These are phyloP conservation scores for Phytophthora chlamydospora DNA, from an alignment of 352 stramenopile species.

Conservation along the genomic window DNA sequence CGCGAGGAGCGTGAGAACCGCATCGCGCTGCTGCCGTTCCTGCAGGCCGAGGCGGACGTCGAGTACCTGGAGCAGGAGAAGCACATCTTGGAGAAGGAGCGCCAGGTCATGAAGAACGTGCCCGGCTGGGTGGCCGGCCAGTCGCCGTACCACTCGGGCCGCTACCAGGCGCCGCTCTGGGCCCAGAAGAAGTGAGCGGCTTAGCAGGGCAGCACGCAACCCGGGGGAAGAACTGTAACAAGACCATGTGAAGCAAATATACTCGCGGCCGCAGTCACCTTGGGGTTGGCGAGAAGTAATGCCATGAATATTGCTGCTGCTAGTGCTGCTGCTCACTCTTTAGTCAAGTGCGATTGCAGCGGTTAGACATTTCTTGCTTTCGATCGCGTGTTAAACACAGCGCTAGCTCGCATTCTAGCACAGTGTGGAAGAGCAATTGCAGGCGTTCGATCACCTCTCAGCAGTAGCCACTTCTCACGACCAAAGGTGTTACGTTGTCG, in stretches of 20 bases:
- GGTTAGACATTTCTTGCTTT: conserved; percentile 24
- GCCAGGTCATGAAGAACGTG: conserved; percentile 96
- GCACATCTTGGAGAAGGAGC: conserved; percentile 90
- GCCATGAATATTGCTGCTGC: conserved; percentile 22
- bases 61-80: conserved; percentile 88
- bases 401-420: conserved; percentile 22
- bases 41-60: conserved; percentile 97
- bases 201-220: conserved; percentile 2
- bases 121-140: conserved; percentile 91
- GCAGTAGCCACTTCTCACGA: conserved; percentile 6
- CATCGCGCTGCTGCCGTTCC: conserved; percentile 92
- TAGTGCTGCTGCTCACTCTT: conserved; percentile 19
- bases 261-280: conserved; percentile 16
- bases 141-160: conserved; percentile 89
- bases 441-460: conserved; percentile 4
- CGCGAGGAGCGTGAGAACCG: conserved; percentile 92
- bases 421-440: conserved; percentile 5
- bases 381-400: conserved; percentile 12
- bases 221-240: conserved; percentile 26
- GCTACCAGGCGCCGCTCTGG: conserved; percentile 82
- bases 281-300: conserved; percentile 23
- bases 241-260: conserved; percentile 36
- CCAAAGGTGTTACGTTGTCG: background rate
- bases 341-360: conserved; percentile 1
- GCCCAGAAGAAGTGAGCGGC: conserved; percentile 76